Conservation (phyloP, 768 basidiomycete genomes). For the Hygrocybe coccinea region DNA sequence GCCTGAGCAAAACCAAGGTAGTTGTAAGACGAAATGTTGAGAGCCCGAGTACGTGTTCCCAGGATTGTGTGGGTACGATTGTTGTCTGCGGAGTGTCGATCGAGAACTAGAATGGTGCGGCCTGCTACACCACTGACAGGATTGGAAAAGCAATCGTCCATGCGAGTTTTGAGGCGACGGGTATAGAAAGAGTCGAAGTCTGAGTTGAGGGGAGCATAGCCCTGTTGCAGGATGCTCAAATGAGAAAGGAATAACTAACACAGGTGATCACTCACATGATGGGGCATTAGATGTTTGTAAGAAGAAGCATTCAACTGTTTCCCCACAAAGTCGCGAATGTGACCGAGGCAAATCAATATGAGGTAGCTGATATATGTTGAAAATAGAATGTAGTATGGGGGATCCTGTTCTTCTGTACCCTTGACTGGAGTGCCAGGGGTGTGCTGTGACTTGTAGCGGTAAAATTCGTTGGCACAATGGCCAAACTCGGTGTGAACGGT, state of each 20-base stretch:
- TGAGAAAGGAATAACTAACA: not conserved
- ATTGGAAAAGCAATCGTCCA: constrained; percentile 92
- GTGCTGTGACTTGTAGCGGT: constrained; percentile 65
- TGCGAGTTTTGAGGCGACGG: constrained; percentile 85
- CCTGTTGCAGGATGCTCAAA: constrained; percentile 45
- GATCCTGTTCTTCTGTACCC: constrained; percentile 68
- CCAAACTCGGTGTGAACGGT: constrained; percentile 91
- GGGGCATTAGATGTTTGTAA: constrained; percentile 80
- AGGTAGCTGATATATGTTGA: constrained; percentile 93
- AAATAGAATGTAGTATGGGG: constrained; percentile 87
- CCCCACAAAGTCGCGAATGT: constrained; percentile 91
- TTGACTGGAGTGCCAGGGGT: constrained; percentile 45
- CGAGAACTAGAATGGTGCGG: constrained; percentile 80
- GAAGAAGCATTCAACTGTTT: constrained; percentile 66
- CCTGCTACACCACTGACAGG: constrained; percentile 95
- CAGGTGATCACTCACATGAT: constrained; percentile 56
- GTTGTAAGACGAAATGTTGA: constrained; percentile 98
- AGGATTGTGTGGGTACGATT: constrained; percentile 73
- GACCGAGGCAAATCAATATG: constrained; percentile 85
- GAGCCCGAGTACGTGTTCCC: constrained; percentile 76
- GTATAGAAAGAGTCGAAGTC: constrained; percentile 99
- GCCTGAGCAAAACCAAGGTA: constrained; percentile 98
- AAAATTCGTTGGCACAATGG: constrained; percentile 74
- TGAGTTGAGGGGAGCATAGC: constrained; percentile 93
- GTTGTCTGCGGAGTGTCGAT: constrained; percentile 79